Percentiles rank a stretch among this genome's conserved stretches.
phyloP scores from a whole-genome alignment of 495 filamentous ascomycete genomes.

The Aspergillus baeticus region DNA sequence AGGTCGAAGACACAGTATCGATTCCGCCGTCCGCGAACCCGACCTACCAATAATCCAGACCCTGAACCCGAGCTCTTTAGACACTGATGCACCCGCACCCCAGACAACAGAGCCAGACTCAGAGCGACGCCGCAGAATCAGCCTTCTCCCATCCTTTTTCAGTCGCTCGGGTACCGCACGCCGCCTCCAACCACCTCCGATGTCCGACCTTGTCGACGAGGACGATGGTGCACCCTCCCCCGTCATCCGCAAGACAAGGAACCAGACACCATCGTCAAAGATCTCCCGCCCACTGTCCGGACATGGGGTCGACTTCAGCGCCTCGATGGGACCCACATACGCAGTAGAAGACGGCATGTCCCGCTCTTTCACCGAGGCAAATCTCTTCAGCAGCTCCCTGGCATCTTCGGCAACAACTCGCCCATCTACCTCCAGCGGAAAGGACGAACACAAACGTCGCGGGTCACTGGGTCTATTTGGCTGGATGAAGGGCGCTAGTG shows the following conservation, averaged over 20 bases:
- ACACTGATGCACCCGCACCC: constrained; percentile 13
- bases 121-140: constrained; percentile 32
- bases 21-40: constrained; percentile 25
- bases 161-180: constrained; percentile 27
- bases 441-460: constrained; percentile 36
- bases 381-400: constrained; percentile 21
- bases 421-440: constrained; percentile 31
- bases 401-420: constrained; percentile 5
- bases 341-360: constrained; percentile 20
- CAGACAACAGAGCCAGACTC: constrained; percentile 17
- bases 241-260: constrained; percentile 32
- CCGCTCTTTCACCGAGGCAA: constrained; percentile 32
- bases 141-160: constrained; percentile 39
- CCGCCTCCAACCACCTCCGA: constrained; percentile 29
- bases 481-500: constrained; percentile 44
- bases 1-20: constrained; percentile 30
- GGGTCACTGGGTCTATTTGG: constrained; percentile 42
- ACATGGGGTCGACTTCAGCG: constrained; percentile 1
- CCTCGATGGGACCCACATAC: constrained; percentile 15
- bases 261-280: not conserved
- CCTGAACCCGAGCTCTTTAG: constrained; percentile 28
- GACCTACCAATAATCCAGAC: constrained; percentile 33
- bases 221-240: constrained; percentile 40
- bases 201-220: constrained; percentile 23
- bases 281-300: constrained; percentile 1